phyloP scores from a whole-genome alignment of 805 yeast genomes.

The Pichia manshurica region DNA sequence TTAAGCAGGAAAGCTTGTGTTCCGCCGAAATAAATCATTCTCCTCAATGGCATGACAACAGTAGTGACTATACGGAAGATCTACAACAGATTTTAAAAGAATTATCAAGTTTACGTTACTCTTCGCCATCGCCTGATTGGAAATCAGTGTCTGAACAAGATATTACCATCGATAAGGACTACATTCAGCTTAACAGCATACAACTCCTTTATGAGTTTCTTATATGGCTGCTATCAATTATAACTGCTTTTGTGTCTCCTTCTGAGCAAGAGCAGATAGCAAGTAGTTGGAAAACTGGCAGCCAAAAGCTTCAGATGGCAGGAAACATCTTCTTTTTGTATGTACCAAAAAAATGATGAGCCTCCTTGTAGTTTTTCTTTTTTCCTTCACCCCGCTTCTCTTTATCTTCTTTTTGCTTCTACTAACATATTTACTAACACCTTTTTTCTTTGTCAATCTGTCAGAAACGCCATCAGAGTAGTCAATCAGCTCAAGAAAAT shows the following conservation, averaged over 20 bases:
- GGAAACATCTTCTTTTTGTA: neutral
- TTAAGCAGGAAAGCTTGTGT: no score
- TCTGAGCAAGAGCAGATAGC: neutral
- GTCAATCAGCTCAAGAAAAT: neutral
- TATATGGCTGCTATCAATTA: neutral
- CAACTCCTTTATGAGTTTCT: neutral
- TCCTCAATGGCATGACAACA: no score
- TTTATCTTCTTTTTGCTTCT: neutral
- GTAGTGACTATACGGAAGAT: no score
- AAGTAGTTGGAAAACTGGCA: neutral
- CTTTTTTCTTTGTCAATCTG: neutral
- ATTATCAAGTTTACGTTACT: neutral
- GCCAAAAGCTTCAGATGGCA: neutral
- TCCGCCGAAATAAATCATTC: no score
- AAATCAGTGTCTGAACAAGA: neutral
- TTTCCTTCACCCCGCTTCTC: neutral
- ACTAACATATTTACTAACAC: constrained; percentile 3
- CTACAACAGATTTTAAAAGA: no score
- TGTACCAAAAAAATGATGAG: constrained; percentile 2
- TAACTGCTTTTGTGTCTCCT: neutral
- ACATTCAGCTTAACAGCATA: neutral
- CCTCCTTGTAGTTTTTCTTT: neutral
- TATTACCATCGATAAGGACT: neutral
- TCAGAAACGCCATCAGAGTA: neutral
- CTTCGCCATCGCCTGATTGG: neutral